Evolutionary conservation across 1,284 basidiomycete species (phyloP).

Genomic region (Ganoderma sinense): DNA sequence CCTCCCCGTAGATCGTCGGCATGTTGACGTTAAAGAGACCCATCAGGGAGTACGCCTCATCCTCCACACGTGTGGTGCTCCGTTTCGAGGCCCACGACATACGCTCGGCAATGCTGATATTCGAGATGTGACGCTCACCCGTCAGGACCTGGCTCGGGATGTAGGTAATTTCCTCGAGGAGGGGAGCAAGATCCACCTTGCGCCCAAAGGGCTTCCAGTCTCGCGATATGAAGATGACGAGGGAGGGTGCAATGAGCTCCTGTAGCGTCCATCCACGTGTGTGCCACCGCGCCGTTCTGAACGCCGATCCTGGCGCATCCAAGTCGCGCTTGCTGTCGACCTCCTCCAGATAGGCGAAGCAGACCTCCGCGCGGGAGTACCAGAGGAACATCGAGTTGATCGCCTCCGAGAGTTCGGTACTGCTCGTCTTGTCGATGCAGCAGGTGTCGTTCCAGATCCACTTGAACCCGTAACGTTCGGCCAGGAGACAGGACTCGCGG

Average conservation of each 20-base stretch:
- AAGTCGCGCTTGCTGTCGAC: background rate
- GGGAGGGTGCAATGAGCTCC: background rate
- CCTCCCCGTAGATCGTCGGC: constrained; percentile 17
- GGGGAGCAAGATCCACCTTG: background rate
- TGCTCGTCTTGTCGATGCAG: constrained; percentile 9
- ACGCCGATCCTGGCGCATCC: background rate
- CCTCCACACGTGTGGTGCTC: constrained; percentile 8
- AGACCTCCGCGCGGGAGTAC: background rate
- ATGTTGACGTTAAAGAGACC: constrained; percentile 14
- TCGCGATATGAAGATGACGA: background rate
- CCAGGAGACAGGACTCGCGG: constrained; percentile 3
- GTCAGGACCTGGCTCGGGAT: background rate
- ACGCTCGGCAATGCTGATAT: background rate
- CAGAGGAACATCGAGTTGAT: constrained; percentile 8
- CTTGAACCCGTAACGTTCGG: background rate
- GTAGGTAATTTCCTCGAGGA: background rate
- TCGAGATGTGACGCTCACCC: background rate
- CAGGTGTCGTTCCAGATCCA: constrained; percentile 5
- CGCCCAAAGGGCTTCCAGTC: background rate
- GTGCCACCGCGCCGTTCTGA: background rate
- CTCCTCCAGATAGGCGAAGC: constrained; percentile 1
- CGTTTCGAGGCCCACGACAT: constrained; percentile 15
- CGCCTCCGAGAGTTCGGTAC: background rate
- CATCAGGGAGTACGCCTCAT: constrained; percentile 17
- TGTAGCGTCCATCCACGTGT: background rate